Conservation (phyloP, 441 rosid species). For the Gossypium trilobum region DNA sequence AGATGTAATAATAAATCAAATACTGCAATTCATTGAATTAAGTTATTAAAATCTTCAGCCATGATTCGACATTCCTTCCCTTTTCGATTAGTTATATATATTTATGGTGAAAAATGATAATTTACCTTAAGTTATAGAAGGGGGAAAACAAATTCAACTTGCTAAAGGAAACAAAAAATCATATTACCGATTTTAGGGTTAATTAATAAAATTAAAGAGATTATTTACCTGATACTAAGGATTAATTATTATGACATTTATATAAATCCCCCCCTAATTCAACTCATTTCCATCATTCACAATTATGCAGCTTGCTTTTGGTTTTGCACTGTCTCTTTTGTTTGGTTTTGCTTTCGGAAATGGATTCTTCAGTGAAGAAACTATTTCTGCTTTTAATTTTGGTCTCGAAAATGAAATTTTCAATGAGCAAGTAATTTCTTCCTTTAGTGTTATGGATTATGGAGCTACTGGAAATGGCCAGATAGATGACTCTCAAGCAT, state of each 20-base stretch:
- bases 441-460: conserved; percentile 2
- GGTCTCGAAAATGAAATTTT: not conserved
- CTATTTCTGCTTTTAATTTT: not conserved
- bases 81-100: not conserved
- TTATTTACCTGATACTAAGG: not conserved
- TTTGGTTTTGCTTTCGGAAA: not conserved
- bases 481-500: conserved; percentile 7
- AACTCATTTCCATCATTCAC: not conserved
- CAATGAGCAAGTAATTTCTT: not conserved
- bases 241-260: not conserved
- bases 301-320: not conserved
- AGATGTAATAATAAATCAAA: too few relatives aligned
- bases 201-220: not conserved
- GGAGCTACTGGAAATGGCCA: conserved; percentile 17
- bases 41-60: too few relatives aligned
- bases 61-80: too few relatives aligned
- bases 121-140: not conserved
- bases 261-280: not conserved
- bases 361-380: not conserved
- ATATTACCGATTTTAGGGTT: not conserved
- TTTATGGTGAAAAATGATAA: not conserved
- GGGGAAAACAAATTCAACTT: not conserved
- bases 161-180: not conserved
- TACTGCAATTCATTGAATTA: too few relatives aligned
- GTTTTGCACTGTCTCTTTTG: not conserved